These are phyloP conservation scores for Tylopilus vinaceipallidus DNA, from an alignment of 768 basidiomycete species.

Conservation along the genomic window DNA sequence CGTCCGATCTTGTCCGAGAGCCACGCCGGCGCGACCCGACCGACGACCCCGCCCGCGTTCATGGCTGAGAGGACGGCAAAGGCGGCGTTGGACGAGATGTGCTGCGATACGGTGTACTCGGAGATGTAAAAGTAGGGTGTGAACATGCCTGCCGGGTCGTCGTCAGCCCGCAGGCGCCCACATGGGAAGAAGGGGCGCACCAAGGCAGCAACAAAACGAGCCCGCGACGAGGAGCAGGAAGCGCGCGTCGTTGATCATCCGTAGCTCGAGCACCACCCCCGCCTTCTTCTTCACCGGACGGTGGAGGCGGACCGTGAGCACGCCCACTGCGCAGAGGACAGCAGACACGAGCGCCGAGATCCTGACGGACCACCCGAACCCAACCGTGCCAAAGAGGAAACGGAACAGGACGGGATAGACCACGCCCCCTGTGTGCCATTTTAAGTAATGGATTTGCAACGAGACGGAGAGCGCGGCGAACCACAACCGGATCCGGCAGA, in stretches of 20 bases:
- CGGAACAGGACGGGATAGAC: conserved; percentile 67
- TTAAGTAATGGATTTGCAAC: conserved; percentile 21
- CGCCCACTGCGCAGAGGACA: conserved; percentile 45
- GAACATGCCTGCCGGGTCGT: conserved; percentile 58
- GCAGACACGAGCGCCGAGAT: conserved; percentile 52
- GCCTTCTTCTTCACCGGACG: conserved; percentile 16
- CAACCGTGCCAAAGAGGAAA: conserved; percentile 50
- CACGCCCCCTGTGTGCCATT: conserved; percentile 54
- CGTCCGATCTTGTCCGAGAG: conserved; percentile 64
- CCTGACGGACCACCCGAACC: conserved; percentile 64
- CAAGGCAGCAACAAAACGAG: conserved; percentile 58
- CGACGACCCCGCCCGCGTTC: conserved; percentile 66
- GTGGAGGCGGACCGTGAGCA: conserved; percentile 44
- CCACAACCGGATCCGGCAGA: conserved; percentile 69
- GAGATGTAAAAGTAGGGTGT: conserved; percentile 72
- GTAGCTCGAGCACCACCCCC: conserved; percentile 21
- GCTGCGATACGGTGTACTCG: conserved; percentile 47
- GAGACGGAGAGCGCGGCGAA: conserved; percentile 24
- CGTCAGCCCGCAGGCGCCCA: conserved; percentile 1
- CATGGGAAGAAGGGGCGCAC: conserved; percentile 33
- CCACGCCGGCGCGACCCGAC: conserved; percentile 62
- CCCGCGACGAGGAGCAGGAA: conserved; percentile 54
- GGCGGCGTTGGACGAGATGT: conserved; percentile 37
- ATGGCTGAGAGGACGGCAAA: conserved; percentile 63
- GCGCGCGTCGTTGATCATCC: conserved; percentile 43